Evolutionary conservation across 306 rosid genomes (phyloP).

Genomic region (Pyrus communis): DNA sequence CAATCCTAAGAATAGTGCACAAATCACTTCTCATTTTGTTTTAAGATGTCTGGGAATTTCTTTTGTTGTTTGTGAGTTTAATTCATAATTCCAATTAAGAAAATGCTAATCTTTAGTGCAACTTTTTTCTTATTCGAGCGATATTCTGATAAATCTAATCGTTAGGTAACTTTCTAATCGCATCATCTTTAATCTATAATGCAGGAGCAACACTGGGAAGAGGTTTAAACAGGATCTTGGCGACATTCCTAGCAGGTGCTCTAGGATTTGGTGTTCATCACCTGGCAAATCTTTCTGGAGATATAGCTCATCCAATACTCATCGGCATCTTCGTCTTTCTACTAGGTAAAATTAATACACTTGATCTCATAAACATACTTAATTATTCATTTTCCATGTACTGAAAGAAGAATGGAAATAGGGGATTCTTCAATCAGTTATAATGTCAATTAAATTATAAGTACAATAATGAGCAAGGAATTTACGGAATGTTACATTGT

Average conservation of each 20-base stretch:
- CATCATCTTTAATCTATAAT: background rate
- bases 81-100: background rate
- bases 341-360: constrained; percentile 8
- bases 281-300: constrained; percentile 19
- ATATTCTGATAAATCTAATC: background rate
- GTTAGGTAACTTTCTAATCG: too few relatives aligned
- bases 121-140: background rate
- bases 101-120: background rate
- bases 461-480: background rate
- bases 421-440: background rate
- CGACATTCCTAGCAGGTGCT: constrained; percentile 23
- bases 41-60: too few relatives aligned
- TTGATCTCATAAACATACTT: background rate
- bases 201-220: constrained; percentile 36
- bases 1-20: background rate
- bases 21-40: background rate
- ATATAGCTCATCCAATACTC: constrained; percentile 17
- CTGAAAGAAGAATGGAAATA: too few relatives aligned
- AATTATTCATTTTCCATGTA: background rate
- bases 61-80: background rate
- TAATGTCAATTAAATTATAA: background rate
- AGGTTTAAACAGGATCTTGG: constrained; percentile 31
- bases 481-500: background rate
- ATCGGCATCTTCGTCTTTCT: constrained; percentile 9
- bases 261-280: constrained; percentile 27